A percentile compares a stretch with the other conserved stretches of the same genome.
Evolutionary conservation across 2,329 filamentous ascomycete genomes (phyloP).

Genomic region (Pseudogymnoascus sp.): DNA sequence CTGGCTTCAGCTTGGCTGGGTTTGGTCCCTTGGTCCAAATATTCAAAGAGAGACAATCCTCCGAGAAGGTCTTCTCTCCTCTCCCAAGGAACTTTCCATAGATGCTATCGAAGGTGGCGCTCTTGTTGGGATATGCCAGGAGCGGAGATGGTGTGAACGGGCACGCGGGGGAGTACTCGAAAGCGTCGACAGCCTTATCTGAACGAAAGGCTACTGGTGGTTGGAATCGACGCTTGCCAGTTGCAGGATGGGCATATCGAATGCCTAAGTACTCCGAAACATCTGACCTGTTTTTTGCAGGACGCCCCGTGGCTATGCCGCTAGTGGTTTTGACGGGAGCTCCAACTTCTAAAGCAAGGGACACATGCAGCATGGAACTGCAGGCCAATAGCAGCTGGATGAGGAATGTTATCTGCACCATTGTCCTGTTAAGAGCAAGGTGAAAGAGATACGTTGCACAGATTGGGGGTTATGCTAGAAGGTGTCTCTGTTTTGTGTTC

Average conservation of each 20-base stretch:
- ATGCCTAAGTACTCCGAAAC: constrained; percentile 15
- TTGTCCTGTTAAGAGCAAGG: neutral
- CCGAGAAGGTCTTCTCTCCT: constrained; percentile 18
- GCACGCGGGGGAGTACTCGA: neutral
- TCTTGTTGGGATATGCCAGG: constrained; percentile 16
- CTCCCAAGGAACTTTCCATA: constrained; percentile 14
- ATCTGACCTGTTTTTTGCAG: constrained; percentile 9
- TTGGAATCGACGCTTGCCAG: constrained; percentile 11
- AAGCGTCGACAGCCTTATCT: neutral
- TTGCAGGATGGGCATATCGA: constrained; percentile 14
- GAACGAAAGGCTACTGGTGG: neutral
- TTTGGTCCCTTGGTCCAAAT: constrained; percentile 34
- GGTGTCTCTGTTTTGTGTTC: neutral
- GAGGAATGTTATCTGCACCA: neutral
- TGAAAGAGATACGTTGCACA: neutral
- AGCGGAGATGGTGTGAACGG: neutral
- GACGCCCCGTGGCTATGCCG: constrained; percentile 8
- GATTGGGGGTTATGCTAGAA: neutral
- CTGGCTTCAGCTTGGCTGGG: constrained; percentile 33
- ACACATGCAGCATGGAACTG: neutral
- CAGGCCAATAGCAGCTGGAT: neutral
- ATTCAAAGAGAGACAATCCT: constrained; percentile 37
- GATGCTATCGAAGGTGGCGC: constrained; percentile 15
- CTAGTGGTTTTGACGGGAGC: constrained; percentile 11
- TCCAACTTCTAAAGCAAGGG: neutral